Evolutionary conservation across 2,329 filamentous ascomycete species (phyloP).

Genomic region (Tolypocladium guangdongense): DNA sequence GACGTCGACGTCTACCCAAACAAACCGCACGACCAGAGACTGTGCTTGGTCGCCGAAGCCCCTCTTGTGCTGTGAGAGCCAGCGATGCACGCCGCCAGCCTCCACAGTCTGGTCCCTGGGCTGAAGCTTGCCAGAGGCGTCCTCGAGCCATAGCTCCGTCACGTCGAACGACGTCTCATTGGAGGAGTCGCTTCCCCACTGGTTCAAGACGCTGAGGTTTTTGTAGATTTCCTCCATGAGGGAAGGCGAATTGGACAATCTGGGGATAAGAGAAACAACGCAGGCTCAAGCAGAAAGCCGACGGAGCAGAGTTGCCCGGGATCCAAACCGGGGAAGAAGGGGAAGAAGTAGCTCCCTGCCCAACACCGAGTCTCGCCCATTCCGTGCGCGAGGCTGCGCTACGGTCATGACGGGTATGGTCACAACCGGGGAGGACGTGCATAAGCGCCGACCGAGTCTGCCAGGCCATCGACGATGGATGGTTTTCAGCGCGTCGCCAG

Average conservation of each 20-base stretch:
- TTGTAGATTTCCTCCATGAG: slow-evolving; percentile 21
- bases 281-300: background rate
- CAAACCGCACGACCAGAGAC: slow-evolving; percentile 18
- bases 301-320: background rate
- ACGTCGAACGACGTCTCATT: slow-evolving; percentile 12
- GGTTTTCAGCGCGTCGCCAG: background rate
- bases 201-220: slow-evolving; percentile 15
- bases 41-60: slow-evolving; percentile 4
- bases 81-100: slow-evolving; percentile 6
- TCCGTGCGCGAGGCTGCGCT: background rate
- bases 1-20: slow-evolving; percentile 14
- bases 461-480: background rate
- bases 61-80: slow-evolving; percentile 12
- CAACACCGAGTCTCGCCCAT: background rate
- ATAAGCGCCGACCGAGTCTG: background rate
- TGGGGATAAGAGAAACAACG: background rate
- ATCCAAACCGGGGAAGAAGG: background rate
- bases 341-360: background rate
- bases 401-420: background rate
- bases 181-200: slow-evolving; percentile 8
- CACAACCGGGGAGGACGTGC: background rate
- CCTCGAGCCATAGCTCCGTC: slow-evolving; percentile 17
- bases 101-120: slow-evolving; percentile 3
- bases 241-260: background rate
- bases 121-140: slow-evolving; percentile 9